Conservation (phyloP, 257 asterid species). For the Phtheirospermum japonicum region DNA sequence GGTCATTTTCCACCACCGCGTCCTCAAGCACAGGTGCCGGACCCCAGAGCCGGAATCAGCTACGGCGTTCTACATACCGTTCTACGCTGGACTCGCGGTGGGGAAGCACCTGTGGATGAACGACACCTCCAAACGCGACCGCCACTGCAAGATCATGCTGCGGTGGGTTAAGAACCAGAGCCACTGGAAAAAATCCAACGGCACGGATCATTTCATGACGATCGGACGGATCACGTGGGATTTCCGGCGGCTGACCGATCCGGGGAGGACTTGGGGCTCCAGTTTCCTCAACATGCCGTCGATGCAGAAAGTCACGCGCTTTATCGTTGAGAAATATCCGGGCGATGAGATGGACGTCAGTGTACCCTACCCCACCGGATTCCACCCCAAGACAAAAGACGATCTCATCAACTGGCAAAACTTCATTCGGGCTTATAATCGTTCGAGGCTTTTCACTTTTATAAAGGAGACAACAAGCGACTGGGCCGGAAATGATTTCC, state of each 20-base stretch:
- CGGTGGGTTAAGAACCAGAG: conserved; percentile 56
- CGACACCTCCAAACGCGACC: conserved; percentile 52
- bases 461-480: conserved; percentile 44
- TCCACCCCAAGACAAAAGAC: conserved; percentile 65
- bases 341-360: conserved; percentile 70
- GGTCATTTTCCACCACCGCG: conserved; percentile 62
- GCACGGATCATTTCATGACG: conserved; percentile 76
- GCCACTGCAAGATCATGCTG: conserved; percentile 55
- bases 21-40: conserved; percentile 62
- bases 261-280: conserved; percentile 68
- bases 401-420: conserved; percentile 51
- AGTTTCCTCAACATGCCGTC: conserved; percentile 61
- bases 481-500: conserved; percentile 47
- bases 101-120: conserved; percentile 59
- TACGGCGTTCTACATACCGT: conserved; percentile 89
- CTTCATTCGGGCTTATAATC: conserved; percentile 40
- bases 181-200: conserved; percentile 56
- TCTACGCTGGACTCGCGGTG: conserved; percentile 79
- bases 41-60: conserved; percentile 68
- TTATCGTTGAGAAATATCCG: conserved; percentile 64
- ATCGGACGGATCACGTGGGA: conserved; percentile 82
- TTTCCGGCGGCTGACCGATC: conserved; percentile 62
- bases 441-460: conserved; percentile 53
- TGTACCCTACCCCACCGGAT: conserved; percentile 89
- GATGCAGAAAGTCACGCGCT: conserved; percentile 57